These are phyloP conservation scores for Penicillium cosmopolitanum DNA, from an alignment of 495 filamentous ascomycete species.

Conservation along the genomic window DNA sequence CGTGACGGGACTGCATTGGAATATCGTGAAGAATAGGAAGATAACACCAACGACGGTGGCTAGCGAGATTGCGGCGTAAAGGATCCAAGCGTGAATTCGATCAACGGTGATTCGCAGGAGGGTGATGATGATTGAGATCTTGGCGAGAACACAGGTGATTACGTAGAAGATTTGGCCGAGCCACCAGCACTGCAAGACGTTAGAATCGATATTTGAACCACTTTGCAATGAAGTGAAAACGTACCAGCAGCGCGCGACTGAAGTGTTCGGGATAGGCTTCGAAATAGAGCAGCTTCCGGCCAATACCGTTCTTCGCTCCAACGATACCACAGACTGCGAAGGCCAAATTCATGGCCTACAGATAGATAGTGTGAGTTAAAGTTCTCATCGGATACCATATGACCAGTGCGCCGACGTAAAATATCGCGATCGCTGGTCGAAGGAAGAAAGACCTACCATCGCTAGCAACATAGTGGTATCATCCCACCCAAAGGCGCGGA, in stretches of 20 bases:
- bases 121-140: slow-evolving; percentile 42
- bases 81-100: slow-evolving; percentile 31
- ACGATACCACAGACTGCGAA: slow-evolving; percentile 37
- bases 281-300: slow-evolving; percentile 30
- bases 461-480: slow-evolving; percentile 36
- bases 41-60: slow-evolving; percentile 29
- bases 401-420: background rate
- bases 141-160: slow-evolving; percentile 35
- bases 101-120: slow-evolving; percentile 41
- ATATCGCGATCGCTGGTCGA: background rate
- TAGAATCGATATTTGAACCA: background rate
- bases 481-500: slow-evolving; percentile 39
- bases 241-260: slow-evolving; percentile 32
- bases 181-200: slow-evolving; percentile 33
- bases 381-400: background rate
- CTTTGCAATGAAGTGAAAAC: background rate
- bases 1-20: slow-evolving; percentile 38
- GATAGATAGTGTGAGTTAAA: background rate
- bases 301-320: slow-evolving; percentile 36
- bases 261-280: slow-evolving; percentile 23
- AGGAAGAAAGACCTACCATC: slow-evolving; percentile 28
- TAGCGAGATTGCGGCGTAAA: slow-evolving; percentile 35
- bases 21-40: slow-evolving; percentile 39
- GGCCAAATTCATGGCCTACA: slow-evolving; percentile 28
- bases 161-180: slow-evolving; percentile 41